These are phyloP conservation scores for Aphanomyces stellatus DNA, from an alignment of 352 stramenopile genomes.

Conservation along the genomic window DNA sequence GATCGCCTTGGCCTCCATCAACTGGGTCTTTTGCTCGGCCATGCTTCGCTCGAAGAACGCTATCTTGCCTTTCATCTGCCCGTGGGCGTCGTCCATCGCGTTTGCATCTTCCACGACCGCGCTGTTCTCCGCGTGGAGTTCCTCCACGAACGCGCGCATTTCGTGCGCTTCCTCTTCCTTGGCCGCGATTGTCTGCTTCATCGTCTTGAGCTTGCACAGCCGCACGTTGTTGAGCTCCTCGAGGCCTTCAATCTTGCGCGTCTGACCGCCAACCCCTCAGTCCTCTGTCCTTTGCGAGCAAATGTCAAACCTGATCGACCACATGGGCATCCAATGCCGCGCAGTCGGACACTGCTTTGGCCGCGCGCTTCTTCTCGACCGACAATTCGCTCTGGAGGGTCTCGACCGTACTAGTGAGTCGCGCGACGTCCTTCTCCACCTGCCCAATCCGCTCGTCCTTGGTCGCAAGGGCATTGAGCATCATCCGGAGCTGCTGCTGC, in stretches of 20 bases:
- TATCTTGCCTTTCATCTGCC: slow-evolving; percentile 2
- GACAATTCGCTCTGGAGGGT: not conserved
- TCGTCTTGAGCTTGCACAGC: slow-evolving; percentile 20
- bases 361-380: not conserved
- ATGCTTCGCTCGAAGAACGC: not conserved
- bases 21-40: not conserved
- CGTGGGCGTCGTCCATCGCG: slow-evolving; percentile 12
- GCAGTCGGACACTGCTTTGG: not conserved
- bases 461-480: slow-evolving; percentile 18
- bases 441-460: not conserved
- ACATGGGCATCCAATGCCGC: not conserved
- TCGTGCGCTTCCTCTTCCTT: not conserved
- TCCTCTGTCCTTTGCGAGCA: no score
- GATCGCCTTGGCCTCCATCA: slow-evolving; percentile 2
- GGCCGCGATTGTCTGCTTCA: slow-evolving; percentile 1
- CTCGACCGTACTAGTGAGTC: not conserved
- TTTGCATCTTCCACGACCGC: slow-evolving; percentile 1
- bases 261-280: no score
- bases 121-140: slow-evolving; percentile 7
- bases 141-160: slow-evolving; percentile 4
- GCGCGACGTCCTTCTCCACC: not conserved
- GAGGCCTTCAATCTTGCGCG: not conserved
- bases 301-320: slow-evolving; percentile 1
- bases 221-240: slow-evolving; percentile 12
- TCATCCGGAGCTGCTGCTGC: slow-evolving; percentile 31